Evolutionary conservation across 371 early-diverging fungal species (phyloP), one percentile per base, ranked within the genome.

Genomic region (Gilbertella persicaria): DNA sequence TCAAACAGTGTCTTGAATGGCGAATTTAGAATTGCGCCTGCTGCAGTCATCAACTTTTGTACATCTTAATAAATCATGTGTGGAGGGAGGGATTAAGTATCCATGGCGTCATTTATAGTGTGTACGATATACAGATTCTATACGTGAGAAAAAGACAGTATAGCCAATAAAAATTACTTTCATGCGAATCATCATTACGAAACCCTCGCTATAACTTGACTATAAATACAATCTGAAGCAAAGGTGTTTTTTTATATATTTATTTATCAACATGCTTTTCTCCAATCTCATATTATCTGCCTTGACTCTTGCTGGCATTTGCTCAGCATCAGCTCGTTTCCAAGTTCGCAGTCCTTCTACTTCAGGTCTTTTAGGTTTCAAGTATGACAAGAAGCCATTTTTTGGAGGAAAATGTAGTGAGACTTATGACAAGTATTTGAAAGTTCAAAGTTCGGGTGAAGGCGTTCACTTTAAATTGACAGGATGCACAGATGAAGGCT

Each of bases 1-100:
- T 73, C 76, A 7, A 49, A 54, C 25, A 53, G 47, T 21, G 42
- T 55, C 8, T 45, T 70, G 12, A 64, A 67, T 40, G 75, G 75
- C 9, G 67, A 69, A 21, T 71, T 58, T 35, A 50, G 60, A 41
- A 69, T 75, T 14, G 56, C 33, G 10, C 69, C 75, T 33, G 55
- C 68, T 8, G 55, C 62, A 14, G 62, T 70, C 5, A 33, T 66
- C 13, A 42, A 20, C 3, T 56, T 49, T 23, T 36, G 46, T 33
- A 14, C 30, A 33, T 33, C 10, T 2, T 33, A 33, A 33, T 12
- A 12, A 33, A 33, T 12, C 33, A 33, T 12, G 8, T 8, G 33
- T 33, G n/a, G n/a, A n/a, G n/a, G n/a, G n/a, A 28, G 9, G 28
- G 28, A 28, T 9, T 28, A 28, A n/a, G n/a, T n/a, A n/a, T n/a